Conservation (phyloP, 139 green algal species). For the Deuterostichococcus epilithicus region DNA sequence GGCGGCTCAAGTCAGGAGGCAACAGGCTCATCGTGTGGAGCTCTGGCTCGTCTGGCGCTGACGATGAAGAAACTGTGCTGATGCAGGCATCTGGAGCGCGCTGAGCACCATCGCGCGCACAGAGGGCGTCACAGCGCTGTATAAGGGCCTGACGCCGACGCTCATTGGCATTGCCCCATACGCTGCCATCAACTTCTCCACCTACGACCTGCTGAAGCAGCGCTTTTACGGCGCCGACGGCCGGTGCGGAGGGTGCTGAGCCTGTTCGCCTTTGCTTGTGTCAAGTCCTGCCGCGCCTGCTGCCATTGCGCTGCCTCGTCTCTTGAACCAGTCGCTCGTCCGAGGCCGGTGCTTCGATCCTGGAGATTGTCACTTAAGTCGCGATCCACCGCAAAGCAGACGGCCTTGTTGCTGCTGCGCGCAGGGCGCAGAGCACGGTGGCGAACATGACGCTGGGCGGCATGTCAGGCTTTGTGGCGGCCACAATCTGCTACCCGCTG, state of each 20-base stretch:
- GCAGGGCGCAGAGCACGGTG: slow-evolving; percentile 42
- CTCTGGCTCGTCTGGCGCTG: too few species aligned
- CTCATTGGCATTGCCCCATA: slow-evolving; percentile 94
- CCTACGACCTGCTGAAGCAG: slow-evolving; percentile 86
- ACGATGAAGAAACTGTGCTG: too few species aligned
- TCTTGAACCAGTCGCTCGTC: neutral
- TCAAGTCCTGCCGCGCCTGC: too few species aligned
- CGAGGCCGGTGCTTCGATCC: too few species aligned
- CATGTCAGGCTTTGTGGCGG: slow-evolving; percentile 62
- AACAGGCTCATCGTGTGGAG: too few species aligned
- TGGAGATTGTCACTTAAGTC: neutral
- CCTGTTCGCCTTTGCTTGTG: neutral
- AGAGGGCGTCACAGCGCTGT: slow-evolving; percentile 75
- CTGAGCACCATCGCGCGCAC: slow-evolving; percentile 52
- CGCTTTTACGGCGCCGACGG: slow-evolving; percentile 61
- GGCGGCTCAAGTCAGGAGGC: too few species aligned
- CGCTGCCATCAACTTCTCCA: slow-evolving; percentile 91
- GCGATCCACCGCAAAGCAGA: neutral
- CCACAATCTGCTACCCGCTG: slow-evolving; percentile 84
- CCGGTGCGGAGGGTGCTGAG: neutral
- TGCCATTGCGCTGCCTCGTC: too few species aligned
- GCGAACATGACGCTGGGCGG: slow-evolving; percentile 76
- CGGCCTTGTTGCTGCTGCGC: neutral
- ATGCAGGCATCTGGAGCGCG: slow-evolving; percentile 58
- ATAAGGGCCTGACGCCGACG: slow-evolving; percentile 88